Evolutionary conservation across 331 rosid species (phyloP).

Genomic region (Erythrophleum ivorense): DNA sequence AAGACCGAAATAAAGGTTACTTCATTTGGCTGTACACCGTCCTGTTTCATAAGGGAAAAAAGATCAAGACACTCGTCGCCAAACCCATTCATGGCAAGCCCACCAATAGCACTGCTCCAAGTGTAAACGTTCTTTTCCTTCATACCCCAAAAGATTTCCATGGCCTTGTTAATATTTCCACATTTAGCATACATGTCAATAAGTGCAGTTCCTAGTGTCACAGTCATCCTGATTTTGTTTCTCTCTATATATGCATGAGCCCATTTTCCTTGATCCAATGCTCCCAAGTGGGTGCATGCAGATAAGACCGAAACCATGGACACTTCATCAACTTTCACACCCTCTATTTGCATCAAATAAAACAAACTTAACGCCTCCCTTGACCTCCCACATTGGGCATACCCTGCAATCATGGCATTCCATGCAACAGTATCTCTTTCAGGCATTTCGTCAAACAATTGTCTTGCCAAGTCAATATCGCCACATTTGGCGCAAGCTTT

Average conservation of each 20-base stretch:
- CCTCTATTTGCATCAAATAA: constrained; percentile 53
- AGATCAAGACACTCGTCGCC: constrained; percentile 51
- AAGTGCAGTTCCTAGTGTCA: constrained; percentile 48
- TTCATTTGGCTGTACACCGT: constrained; percentile 47
- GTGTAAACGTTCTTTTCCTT: constrained; percentile 51
- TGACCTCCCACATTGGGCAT: constrained; percentile 46
- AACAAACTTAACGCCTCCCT: constrained; percentile 48
- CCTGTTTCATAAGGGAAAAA: constrained; percentile 45
- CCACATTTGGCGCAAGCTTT: constrained; percentile 43
- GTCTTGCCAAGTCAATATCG: constrained; percentile 44
- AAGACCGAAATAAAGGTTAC: constrained; percentile 48
- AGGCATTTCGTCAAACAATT: constrained; percentile 55
- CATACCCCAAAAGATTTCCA: constrained; percentile 54
- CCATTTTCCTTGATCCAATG: constrained; percentile 59
- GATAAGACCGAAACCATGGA: constrained; percentile 52
- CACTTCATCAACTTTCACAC: constrained; percentile 51
- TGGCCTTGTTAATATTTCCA: constrained; percentile 48
- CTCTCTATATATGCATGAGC: constrained; percentile 51
- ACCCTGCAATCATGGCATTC: constrained; percentile 55
- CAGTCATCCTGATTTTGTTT: constrained; percentile 41
- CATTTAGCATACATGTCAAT: constrained; percentile 57
- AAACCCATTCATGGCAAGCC: constrained; percentile 53
- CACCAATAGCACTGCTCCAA: constrained; percentile 57
- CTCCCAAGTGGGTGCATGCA: constrained; percentile 52
- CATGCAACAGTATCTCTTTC: constrained; percentile 46